These are phyloP conservation scores for Pueraria montana DNA, from an alignment of 306 rosid species.

Conservation along the genomic window DNA sequence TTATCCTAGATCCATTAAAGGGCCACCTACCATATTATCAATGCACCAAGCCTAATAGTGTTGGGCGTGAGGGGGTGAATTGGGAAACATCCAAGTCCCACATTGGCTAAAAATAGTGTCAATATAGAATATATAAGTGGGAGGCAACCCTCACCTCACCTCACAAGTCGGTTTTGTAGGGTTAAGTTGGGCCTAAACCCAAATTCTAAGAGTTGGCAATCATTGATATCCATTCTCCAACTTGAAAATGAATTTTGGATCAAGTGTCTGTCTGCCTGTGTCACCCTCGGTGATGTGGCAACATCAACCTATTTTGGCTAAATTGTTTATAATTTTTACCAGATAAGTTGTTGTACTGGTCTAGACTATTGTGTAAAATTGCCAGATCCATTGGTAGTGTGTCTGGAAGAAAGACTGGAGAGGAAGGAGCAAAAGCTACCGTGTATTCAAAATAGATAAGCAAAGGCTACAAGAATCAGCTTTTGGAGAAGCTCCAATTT, in stretches of 20 bases:
- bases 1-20: no score
- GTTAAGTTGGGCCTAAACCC: no score
- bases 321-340: neutral
- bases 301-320: neutral
- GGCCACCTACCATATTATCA: no score
- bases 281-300: neutral
- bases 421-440: neutral
- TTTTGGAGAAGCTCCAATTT: neutral
- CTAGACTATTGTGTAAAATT: neutral
- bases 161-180: no score
- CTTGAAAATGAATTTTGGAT: neutral
- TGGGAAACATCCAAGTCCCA: no score
- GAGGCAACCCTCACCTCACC: no score
- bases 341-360: neutral
- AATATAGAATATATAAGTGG: no score
- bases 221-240: neutral
- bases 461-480: neutral
- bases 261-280: neutral
- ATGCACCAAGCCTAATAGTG: no score
- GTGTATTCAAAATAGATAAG: neutral
- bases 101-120: no score
- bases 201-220: no score
- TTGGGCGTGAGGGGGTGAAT: no score
- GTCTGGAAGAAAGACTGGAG: neutral
- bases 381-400: neutral